Evolutionary conservation across 2,329 filamentous ascomycete species (phyloP).

Genomic region (Colletotrichum aenigma): DNA sequence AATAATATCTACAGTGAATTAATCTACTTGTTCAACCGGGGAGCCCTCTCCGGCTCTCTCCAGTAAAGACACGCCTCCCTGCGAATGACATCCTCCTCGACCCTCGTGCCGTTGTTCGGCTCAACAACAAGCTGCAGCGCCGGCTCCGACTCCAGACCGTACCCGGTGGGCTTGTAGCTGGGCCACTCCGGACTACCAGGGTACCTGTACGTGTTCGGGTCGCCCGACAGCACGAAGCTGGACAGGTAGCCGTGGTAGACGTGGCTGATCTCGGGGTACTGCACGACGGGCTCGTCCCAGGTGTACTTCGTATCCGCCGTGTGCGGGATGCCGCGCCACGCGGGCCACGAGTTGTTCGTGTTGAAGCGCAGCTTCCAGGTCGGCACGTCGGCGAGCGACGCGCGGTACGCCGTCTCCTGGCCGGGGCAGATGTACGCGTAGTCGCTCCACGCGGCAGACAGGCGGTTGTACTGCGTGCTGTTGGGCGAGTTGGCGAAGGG

Average conservation of each 20-base stretch:
- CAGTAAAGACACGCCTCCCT: conserved; percentile 37
- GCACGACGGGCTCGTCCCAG: conserved; percentile 37
- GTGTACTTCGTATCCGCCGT: conserved; percentile 38
- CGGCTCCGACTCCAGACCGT: conserved; percentile 26
- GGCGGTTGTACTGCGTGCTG: conserved; percentile 47
- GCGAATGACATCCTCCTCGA: conserved; percentile 36
- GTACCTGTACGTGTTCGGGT: conserved; percentile 63
- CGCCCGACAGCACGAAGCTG: conserved; percentile 71
- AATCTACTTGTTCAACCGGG: conserved; percentile 36
- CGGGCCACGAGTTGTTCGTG: conserved; percentile 74
- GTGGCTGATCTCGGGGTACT: conserved; percentile 39
- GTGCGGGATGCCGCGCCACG: conserved; percentile 57
- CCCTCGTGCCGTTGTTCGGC: conserved; percentile 28
- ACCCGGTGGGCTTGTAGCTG: conserved; percentile 26
- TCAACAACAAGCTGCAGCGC: conserved; percentile 36
- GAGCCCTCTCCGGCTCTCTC: conserved; percentile 37
- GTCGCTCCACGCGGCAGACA: conserved; percentile 48
- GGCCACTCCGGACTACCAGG: conserved; percentile 26
- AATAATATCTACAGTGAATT: background rate
- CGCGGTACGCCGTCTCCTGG: conserved; percentile 54
- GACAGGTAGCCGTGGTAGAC: conserved; percentile 65
- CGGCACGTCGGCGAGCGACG: conserved; percentile 72
- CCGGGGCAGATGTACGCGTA: conserved; percentile 48
- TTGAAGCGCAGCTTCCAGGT: conserved; percentile 74
- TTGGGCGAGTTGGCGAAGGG: conserved; percentile 40